Conservation (phyloP, 2,329 filamentous ascomycete genomes). For the Bipolaris victoriae region DNA sequence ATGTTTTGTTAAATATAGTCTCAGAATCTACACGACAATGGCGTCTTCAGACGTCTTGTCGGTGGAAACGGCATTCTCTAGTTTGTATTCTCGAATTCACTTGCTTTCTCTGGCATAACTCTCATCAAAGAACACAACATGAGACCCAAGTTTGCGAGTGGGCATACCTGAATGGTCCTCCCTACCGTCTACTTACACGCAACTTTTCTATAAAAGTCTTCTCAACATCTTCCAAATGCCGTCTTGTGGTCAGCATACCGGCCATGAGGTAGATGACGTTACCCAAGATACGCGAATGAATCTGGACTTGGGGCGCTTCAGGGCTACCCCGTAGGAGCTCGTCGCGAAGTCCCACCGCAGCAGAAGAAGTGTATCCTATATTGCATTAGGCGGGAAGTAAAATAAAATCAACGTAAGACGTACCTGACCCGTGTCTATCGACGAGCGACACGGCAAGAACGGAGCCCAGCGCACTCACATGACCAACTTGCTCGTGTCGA, state of each 20-base stretch:
- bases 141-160: too few species aligned
- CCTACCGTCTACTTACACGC: neutral
- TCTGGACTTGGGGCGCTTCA: constrained; percentile 48
- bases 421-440: constrained; percentile 56
- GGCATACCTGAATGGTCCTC: too few species aligned
- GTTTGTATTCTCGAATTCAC: neutral
- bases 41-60: neutral
- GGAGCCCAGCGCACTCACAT: constrained; percentile 75
- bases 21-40: too few species aligned
- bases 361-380: constrained; percentile 63
- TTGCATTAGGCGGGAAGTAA: neutral
- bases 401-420: constrained; percentile 17
- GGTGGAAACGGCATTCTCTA: neutral
- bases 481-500: constrained; percentile 61
- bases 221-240: constrained; percentile 28
- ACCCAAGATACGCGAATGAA: constrained; percentile 66
- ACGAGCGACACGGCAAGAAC: constrained; percentile 70
- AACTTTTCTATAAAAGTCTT: constrained; percentile 29
- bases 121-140: too few species aligned
- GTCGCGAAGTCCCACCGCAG: constrained; percentile 60
- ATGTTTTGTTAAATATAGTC: too few species aligned
- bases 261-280: constrained; percentile 69
- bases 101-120: neutral
- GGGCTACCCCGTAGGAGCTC: constrained; percentile 51
- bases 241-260: constrained; percentile 47